Evolutionary conservation across 257 asterid species (phyloP), one percentile per base, ranked within the genome.

Genomic region (Nicotiana benthamiana): DNA sequence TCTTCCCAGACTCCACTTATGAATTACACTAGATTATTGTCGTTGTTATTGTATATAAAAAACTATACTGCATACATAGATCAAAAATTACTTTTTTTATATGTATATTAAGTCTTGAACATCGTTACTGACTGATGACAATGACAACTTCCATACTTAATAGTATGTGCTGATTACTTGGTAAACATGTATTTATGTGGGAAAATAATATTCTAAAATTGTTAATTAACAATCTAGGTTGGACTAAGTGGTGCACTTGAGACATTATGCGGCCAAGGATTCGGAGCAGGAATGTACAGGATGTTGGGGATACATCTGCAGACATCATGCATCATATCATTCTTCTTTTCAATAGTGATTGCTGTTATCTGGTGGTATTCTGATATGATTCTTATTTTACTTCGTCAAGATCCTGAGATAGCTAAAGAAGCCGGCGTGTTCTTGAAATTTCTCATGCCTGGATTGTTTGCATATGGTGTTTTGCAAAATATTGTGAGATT

Each of bases 231-330:
- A 40, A 40, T 40, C 10, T 82, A 93, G 98, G 82, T 92, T 32
- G 98, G 98, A 26, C 79, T 89, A 61, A 92, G 94, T 62, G 91
- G 97, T 66, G 93, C 95, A 20, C 91, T 92, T 6, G 98, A 92
- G 88, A 90, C 93, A 17, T 80, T 94, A 61, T 94, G 98, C 10
- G 93, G 97, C 27, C 95, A 94, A 88, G 92, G 92, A 56, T 92
- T 80, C 17, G 93, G 97, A 9, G 93, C 93, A 9, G 87, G 77
- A 76, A 43, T 78, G 79, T 89, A 93, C 32, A 60, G 87, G 28
- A 83, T 81, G 87, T 8, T 92, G 24, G 97, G 96, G 4, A 77
- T 92, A 27, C 87, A 93, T 72, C 90, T 94, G 6, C 97, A 94
- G 10, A 87, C 97, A 8, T 88, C 96, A 17, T 91, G 94, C 90